A percentile compares a stretch with the other conserved stretches of the same genome.
Conservation (phyloP, 1,284 basidiomycete genomes). For the Gymnopus androsaceus region DNA sequence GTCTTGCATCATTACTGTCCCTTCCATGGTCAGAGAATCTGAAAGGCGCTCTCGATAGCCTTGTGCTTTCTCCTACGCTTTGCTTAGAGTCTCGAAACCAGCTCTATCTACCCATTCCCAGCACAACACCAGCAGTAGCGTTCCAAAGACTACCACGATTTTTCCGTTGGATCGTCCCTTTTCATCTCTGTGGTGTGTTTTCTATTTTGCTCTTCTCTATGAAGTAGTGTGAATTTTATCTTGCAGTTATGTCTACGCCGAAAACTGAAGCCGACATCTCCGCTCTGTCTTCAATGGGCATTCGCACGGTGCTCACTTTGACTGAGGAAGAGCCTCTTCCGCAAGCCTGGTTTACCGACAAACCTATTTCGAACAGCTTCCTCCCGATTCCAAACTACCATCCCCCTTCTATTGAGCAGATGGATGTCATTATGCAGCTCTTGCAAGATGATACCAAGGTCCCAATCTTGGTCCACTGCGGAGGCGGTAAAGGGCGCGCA, state of each 20-base stretch:
- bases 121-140: neutral
- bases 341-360: constrained; percentile 46
- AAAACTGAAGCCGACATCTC: constrained; percentile 50
- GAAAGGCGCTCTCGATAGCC: constrained; percentile 33
- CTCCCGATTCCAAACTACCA: constrained; percentile 56
- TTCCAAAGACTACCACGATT: constrained; percentile 53
- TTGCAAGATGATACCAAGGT: constrained; percentile 45
- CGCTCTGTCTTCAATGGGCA: constrained; percentile 50
- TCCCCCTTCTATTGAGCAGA: constrained; percentile 59
- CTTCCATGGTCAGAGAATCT: constrained; percentile 45
- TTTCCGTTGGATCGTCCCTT: constrained; percentile 64
- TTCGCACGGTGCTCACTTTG: constrained; percentile 59
- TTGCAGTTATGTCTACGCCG: constrained; percentile 65
- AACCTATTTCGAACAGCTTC: constrained; percentile 52
- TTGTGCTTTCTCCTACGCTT: constrained; percentile 37
- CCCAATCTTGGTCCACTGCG: constrained; percentile 61
- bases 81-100: constrained; percentile 44
- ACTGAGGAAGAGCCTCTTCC: constrained; percentile 58
- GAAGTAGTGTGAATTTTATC: no score
- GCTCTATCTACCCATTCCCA: constrained; percentile 38
- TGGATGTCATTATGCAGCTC: constrained; percentile 54
- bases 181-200: no score
- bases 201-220: no score
- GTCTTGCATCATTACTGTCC: constrained; percentile 35
- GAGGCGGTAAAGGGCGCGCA: constrained; percentile 63